phyloP scores from a whole-genome alignment of 441 rosid species.

The Melastoma candidum region DNA sequence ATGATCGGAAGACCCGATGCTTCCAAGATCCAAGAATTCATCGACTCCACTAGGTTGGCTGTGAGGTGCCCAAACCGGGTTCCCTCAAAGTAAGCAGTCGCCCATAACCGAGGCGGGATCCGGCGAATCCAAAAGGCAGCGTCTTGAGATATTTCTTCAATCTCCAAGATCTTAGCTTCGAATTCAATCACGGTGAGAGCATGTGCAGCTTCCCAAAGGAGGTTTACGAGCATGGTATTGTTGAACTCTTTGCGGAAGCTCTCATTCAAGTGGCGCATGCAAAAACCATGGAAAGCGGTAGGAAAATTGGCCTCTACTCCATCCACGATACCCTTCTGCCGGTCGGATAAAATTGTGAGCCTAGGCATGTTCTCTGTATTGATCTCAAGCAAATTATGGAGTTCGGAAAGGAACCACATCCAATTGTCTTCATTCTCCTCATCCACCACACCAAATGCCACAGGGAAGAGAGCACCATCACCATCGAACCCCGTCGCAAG shows the following conservation, averaged over 20 bases:
- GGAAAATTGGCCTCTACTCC: constrained; percentile 92
- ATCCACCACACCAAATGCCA: constrained; percentile 89
- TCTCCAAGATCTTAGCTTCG: constrained; percentile 84
- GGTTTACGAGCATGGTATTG: constrained; percentile 76
- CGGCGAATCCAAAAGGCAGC: constrained; percentile 88
- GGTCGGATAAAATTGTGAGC: constrained; percentile 85
- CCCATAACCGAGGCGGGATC: constrained; percentile 91
- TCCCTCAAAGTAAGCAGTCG: constrained; percentile 91
- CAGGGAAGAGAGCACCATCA: constrained; percentile 80
- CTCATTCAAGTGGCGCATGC: constrained; percentile 91
- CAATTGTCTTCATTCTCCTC: constrained; percentile 94
- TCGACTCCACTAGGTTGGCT: constrained; percentile 72
- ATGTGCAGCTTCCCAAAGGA: constrained; percentile 93
- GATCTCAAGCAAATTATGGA: constrained; percentile 78
- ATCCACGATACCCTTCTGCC: constrained; percentile 81
- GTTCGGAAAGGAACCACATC: constrained; percentile 99
- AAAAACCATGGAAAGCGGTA: constrained; percentile 89
- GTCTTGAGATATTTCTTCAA: constrained; percentile 87
- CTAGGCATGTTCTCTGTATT: constrained; percentile 96
- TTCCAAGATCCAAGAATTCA: constrained; percentile 84
- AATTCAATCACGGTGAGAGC: constrained; percentile 84
- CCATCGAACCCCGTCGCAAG: constrained; percentile 93
- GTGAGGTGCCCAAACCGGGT: constrained; percentile 84
- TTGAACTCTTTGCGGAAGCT: constrained; percentile 91
- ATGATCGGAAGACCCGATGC: constrained; percentile 95